Percentiles rank a stretch among this genome's conserved stretches.
phyloP scores from a whole-genome alignment of 192 early-diverging fungal species.

The Gorgonomyces haynaldii region DNA sequence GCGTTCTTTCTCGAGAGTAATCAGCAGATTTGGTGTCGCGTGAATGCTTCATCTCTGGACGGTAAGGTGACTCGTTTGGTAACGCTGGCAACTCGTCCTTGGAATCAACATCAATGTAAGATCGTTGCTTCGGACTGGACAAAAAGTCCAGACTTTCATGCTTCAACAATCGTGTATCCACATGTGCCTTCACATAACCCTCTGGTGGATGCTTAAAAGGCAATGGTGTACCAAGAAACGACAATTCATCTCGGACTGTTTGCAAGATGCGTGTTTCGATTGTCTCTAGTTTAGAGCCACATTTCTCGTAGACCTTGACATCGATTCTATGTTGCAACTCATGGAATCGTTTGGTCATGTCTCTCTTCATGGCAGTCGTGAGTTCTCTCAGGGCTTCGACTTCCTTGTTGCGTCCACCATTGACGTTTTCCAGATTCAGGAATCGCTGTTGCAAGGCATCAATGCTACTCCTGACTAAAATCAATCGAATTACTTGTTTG shows the following conservation, averaged over 20 bases:
- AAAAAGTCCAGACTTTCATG: too few relatives aligned
- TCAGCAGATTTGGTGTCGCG: background rate
- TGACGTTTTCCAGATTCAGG: slow-evolving; percentile 15
- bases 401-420: slow-evolving; percentile 16
- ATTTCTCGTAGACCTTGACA: slow-evolving; percentile 15
- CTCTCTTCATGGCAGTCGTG: slow-evolving; percentile 10
- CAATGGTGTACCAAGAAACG: background rate
- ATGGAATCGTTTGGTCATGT: slow-evolving; percentile 18
- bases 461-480: slow-evolving; percentile 14
- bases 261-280: slow-evolving; percentile 11
- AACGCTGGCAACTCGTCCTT: background rate
- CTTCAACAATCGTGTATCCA: background rate
- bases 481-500: slow-evolving; percentile 9
- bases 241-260: background rate
- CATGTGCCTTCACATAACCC: background rate
- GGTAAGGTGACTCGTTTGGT: background rate
- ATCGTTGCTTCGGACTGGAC: background rate
- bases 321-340: slow-evolving; percentile 9
- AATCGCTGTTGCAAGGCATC: slow-evolving; percentile 22
- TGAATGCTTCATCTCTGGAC: background rate
- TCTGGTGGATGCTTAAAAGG: slow-evolving; percentile 9
- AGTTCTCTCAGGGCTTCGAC: slow-evolving; percentile 24
- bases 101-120: background rate
- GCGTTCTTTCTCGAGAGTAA: background rate
- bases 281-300: slow-evolving; percentile 13